These are phyloP conservation scores for Backusella luteola DNA, from an alignment of 192 early-diverging fungal genomes.

Conservation along the genomic window DNA sequence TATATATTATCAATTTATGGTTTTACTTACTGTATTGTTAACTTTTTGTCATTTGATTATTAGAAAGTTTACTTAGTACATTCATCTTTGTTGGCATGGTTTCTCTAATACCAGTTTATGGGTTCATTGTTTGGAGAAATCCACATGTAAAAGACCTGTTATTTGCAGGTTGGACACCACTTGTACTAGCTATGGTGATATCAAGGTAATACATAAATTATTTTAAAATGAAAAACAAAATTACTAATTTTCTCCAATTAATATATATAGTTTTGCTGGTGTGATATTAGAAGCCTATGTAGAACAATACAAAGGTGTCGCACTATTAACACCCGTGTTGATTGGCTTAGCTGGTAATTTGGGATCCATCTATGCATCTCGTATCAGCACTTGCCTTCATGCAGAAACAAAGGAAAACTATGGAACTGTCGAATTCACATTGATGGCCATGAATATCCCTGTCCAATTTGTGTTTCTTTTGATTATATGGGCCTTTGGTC, in stretches of 20 bases:
- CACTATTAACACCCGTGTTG: slow-evolving; percentile 64
- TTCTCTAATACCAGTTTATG: slow-evolving; percentile 40
- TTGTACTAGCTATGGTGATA: slow-evolving; percentile 71
- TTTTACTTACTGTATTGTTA: too few species aligned
- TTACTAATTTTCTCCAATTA: neutral
- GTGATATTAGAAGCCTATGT: slow-evolving; percentile 63
- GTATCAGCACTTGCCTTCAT: slow-evolving; percentile 72
- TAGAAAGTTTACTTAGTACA: slow-evolving; percentile 40
- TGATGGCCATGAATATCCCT: slow-evolving; percentile 67
- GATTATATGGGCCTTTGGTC: slow-evolving; percentile 42
- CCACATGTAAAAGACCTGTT: slow-evolving; percentile 59
- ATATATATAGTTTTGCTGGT: slow-evolving; percentile 50
- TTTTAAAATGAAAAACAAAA: neutral
- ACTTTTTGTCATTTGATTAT: neutral
- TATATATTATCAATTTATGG: neutral
- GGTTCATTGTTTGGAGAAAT: slow-evolving; percentile 53
- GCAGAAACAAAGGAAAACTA: slow-evolving; percentile 42
- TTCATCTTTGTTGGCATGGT: slow-evolving; percentile 43
- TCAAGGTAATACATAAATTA: slow-evolving; percentile 42
- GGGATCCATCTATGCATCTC: slow-evolving; percentile 72
- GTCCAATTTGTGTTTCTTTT: slow-evolving; percentile 59
- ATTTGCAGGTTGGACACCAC: slow-evolving; percentile 67
- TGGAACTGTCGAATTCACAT: slow-evolving; percentile 47
- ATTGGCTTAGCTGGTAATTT: slow-evolving; percentile 75
- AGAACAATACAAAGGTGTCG: slow-evolving; percentile 58